Percentiles rank a stretch among this genome's conserved stretches.
Evolutionary conservation across 2,329 filamentous ascomycete species (phyloP).

Genomic region (Lanzia echinophila): DNA sequence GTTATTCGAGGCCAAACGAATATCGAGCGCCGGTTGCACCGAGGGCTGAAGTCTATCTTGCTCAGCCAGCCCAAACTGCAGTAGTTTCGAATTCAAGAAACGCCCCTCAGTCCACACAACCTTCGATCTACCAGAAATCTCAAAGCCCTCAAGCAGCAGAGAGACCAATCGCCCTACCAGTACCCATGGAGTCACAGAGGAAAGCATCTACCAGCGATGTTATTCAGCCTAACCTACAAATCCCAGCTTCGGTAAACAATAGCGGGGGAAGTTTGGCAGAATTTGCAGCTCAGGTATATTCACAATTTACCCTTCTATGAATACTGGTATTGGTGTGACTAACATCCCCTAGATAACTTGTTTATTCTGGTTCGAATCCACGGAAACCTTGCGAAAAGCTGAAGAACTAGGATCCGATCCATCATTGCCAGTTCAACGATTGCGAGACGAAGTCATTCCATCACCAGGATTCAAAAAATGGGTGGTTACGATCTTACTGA

Average conservation of each 20-base stretch:
- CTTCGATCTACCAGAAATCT: constrained; percentile 12
- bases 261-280: constrained; percentile 71
- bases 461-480: constrained; percentile 82
- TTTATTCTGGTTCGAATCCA: constrained; percentile 94
- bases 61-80: constrained; percentile 12
- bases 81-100: constrained; percentile 15
- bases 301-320: background rate
- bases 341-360: constrained; percentile 69
- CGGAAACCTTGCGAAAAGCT: constrained; percentile 68
- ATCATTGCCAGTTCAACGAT: constrained; percentile 40
- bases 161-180: constrained; percentile 13
- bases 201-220: constrained; percentile 21
- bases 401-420: constrained; percentile 42
- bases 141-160: constrained; percentile 21
- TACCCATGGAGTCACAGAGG: constrained; percentile 10
- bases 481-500: constrained; percentile 84
- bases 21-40: background rate
- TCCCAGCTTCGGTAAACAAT: constrained; percentile 69
- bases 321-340: constrained; percentile 11
- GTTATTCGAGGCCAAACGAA: background rate
- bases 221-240: constrained; percentile 44
- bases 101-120: constrained; percentile 23
- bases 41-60: constrained; percentile 16
- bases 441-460: constrained; percentile 68
- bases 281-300: constrained; percentile 70